A percentile compares a stretch with the other conserved stretches of the same genome.
phyloP scores from a whole-genome alignment of 2,329 filamentous ascomycete species.

The Aspergillus fischeri region DNA sequence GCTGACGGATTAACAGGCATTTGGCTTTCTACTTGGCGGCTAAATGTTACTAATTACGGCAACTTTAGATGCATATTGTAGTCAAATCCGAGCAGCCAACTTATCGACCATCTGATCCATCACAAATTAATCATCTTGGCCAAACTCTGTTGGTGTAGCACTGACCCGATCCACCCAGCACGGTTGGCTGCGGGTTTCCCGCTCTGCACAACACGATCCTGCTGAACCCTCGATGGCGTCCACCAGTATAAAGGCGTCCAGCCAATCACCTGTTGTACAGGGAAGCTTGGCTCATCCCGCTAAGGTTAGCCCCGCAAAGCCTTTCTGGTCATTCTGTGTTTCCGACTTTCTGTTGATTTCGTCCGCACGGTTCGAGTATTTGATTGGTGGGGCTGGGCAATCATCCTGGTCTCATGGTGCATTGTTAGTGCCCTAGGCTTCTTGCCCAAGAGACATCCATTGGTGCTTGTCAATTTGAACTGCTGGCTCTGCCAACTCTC shows the following conservation, averaged over 20 bases:
- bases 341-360: not conserved
- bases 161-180: conserved; percentile 9
- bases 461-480: not conserved
- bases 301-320: conserved; percentile 10
- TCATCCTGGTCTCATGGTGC: not conserved
- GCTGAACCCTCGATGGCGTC: not conserved
- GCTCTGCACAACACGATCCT: conserved; percentile 16
- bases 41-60: conserved; percentile 16
- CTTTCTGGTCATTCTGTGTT: not conserved
- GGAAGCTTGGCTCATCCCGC: conserved; percentile 23
- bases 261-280: conserved; percentile 14
- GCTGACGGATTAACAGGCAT: not conserved
- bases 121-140: conserved; percentile 7
- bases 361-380: not conserved
- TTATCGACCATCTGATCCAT: conserved; percentile 5
- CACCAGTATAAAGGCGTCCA: not conserved
- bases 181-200: conserved; percentile 21
- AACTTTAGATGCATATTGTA: not conserved
- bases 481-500: not conserved
- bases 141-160: conserved; percentile 5
- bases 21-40: conserved; percentile 6
- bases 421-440: not conserved
- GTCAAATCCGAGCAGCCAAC: not conserved
- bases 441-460: not conserved
- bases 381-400: not conserved